phyloP scores from a whole-genome alignment of 257 asterid genomes.

The Capsicum baccatum region DNA sequence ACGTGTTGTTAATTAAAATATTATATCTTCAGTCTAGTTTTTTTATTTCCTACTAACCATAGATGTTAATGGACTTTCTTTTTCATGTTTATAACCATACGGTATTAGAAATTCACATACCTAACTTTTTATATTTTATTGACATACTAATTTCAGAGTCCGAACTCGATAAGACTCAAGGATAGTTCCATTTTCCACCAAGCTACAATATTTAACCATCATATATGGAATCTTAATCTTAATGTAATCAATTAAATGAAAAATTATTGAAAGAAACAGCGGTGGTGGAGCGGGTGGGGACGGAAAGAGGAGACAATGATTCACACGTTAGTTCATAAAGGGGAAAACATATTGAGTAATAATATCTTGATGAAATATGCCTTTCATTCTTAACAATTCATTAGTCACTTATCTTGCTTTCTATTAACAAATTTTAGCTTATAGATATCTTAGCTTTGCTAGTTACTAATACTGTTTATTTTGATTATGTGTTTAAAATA shows the following conservation, averaged over 20 bases:
- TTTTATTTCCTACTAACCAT: neutral
- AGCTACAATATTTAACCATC: too few relatives aligned
- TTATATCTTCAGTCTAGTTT: neutral
- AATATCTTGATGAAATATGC: neutral
- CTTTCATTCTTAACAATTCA: neutral
- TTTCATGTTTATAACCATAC: neutral
- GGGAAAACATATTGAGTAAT: conserved; percentile 7
- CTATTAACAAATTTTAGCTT: neutral
- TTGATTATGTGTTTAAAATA: too few relatives aligned
- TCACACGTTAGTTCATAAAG: conserved; percentile 1
- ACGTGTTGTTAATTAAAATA: neutral
- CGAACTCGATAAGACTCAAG: neutral
- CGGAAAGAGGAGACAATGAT: neutral
- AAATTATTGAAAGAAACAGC: neutral
- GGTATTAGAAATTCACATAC: neutral
- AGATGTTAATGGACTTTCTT: neutral
- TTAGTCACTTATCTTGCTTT: neutral
- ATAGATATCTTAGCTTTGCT: too few relatives aligned
- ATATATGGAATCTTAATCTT: too few relatives aligned
- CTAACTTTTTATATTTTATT: neutral
- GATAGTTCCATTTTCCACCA: too few relatives aligned
- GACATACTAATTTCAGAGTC: neutral
- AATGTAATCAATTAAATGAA: neutral
- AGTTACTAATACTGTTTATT: too few relatives aligned
- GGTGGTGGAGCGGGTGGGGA: neutral